A percentile compares a stretch with the other conserved stretches of the same genome.
Evolutionary conservation across 177 flowering plant species (phyloP).

Genomic region (Vitis hybrid): DNA sequence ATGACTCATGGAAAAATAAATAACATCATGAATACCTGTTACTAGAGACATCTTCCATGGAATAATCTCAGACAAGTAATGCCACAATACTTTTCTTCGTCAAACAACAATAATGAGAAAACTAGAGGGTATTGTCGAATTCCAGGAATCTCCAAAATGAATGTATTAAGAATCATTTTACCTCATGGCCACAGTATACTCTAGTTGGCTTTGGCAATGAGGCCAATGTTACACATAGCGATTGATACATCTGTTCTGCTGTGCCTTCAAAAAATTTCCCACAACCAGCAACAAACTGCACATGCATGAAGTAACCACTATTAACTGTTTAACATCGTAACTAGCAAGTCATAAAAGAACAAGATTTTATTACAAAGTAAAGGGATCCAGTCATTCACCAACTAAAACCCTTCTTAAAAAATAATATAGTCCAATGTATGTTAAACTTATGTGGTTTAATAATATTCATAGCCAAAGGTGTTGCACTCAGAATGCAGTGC

Average conservation of each 20-base stretch:
- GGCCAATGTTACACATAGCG: constrained; percentile 76
- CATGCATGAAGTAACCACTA: neutral
- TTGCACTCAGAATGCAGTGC: no score
- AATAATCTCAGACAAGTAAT: no score
- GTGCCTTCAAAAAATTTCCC: constrained; percentile 96
- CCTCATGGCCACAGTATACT: constrained; percentile 99
- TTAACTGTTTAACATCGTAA: neutral
- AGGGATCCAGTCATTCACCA: neutral
- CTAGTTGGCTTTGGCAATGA: constrained; percentile 87
- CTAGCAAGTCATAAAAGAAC: neutral
- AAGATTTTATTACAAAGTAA: neutral
- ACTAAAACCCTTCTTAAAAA: neutral
- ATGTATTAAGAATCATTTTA: constrained; percentile 16
- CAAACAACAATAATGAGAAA: neutral
- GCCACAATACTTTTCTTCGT: no score
- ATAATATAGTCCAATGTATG: neutral
- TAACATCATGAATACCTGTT: no score
- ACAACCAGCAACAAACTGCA: constrained; percentile 91
- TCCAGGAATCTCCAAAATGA: neutral
- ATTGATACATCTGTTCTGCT: constrained; percentile 94
- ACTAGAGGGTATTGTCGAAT: no score
- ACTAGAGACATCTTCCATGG: no score
- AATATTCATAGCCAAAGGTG: no score
- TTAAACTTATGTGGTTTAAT: no score
- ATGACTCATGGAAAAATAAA: no score